phyloP scores from a whole-genome alignment of 352 stramenopile species.

The Phytophthora idaei region DNA sequence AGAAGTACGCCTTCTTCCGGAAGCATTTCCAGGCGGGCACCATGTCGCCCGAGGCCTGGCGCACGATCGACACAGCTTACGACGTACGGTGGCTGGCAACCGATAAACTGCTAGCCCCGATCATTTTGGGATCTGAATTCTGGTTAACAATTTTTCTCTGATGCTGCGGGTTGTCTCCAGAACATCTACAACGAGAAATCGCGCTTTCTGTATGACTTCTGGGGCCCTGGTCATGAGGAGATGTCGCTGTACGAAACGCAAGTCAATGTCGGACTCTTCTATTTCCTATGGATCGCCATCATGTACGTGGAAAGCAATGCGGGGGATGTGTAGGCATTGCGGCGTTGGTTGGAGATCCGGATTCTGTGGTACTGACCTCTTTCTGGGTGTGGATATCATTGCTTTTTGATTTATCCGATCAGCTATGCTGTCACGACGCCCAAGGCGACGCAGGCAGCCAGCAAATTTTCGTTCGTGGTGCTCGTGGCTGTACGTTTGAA shows the following conservation, averaged over 20 bases:
- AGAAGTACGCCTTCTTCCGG: slow-evolving; percentile 67
- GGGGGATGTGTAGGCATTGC: neutral
- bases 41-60: slow-evolving; percentile 60
- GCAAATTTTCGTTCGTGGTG: slow-evolving; percentile 51
- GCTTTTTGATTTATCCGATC: slow-evolving; percentile 5
- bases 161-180: slow-evolving; percentile 24
- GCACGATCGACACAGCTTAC: slow-evolving; percentile 60
- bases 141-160: slow-evolving; percentile 5
- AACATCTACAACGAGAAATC: slow-evolving; percentile 66
- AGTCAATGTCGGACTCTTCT: slow-evolving; percentile 70
- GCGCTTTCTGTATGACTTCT: slow-evolving; percentile 67
- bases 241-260: slow-evolving; percentile 58
- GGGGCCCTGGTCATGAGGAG: slow-evolving; percentile 50
- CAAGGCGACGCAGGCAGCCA: slow-evolving; percentile 44
- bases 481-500: slow-evolving; percentile 49
- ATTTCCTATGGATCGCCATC: slow-evolving; percentile 63
- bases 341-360: neutral
- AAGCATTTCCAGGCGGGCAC: slow-evolving; percentile 53
- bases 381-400: slow-evolving; percentile 3
- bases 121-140: no score
- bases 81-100: slow-evolving; percentile 46
- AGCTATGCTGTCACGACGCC: slow-evolving; percentile 60
- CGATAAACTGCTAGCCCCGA: no score
- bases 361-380: neutral
- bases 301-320: slow-evolving; percentile 48